Evolutionary conservation across 2,329 filamentous ascomycete species (phyloP).

Genomic region (Annulohypoxylon truncatum): DNA sequence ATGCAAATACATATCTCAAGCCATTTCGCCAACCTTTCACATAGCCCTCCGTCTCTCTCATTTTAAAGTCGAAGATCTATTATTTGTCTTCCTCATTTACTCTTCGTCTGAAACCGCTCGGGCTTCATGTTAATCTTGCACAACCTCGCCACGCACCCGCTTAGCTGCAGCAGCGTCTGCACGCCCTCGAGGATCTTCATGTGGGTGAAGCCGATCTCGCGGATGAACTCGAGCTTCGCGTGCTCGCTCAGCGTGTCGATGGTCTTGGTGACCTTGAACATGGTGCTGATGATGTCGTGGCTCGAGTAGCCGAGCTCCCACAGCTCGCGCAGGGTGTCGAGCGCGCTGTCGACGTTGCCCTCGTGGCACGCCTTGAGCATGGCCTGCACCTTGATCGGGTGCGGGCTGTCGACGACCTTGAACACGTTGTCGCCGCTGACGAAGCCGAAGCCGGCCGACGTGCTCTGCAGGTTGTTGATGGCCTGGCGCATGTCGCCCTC

Average conservation of each 20-base stretch:
- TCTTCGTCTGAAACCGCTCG: constrained; percentile 71
- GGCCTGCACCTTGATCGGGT: constrained; percentile 97
- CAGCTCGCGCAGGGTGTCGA: constrained; percentile 88
- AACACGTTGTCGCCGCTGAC: constrained; percentile 99
- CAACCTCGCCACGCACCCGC: constrained; percentile 89
- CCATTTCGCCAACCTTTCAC: constrained; percentile 13
- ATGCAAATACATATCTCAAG: constrained; percentile 43
- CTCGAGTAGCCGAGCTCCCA: constrained; percentile 98
- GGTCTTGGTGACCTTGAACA: constrained; percentile 98
- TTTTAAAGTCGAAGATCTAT: neutral
- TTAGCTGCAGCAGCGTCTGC: constrained; percentile 92
- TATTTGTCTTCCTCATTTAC: constrained; percentile 34
- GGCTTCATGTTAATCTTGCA: constrained; percentile 98
- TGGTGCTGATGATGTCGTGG: constrained; percentile 98
- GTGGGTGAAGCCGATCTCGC: constrained; percentile 98
- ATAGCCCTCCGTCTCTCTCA: neutral
- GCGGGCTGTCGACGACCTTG: constrained; percentile 94
- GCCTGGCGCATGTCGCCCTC: constrained; percentile 99
- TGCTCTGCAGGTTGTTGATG: constrained; percentile 98
- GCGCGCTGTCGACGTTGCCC: constrained; percentile 85
- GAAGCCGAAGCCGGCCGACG: constrained; percentile 91
- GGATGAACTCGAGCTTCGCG: constrained; percentile 96
- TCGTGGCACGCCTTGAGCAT: constrained; percentile 99
- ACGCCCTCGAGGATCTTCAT: constrained; percentile 99
- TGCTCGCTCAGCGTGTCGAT: constrained; percentile 93